Evolutionary conservation across 176 grass and related monocot genomes (phyloP).

Genomic region (Guadua angustifolia): DNA sequence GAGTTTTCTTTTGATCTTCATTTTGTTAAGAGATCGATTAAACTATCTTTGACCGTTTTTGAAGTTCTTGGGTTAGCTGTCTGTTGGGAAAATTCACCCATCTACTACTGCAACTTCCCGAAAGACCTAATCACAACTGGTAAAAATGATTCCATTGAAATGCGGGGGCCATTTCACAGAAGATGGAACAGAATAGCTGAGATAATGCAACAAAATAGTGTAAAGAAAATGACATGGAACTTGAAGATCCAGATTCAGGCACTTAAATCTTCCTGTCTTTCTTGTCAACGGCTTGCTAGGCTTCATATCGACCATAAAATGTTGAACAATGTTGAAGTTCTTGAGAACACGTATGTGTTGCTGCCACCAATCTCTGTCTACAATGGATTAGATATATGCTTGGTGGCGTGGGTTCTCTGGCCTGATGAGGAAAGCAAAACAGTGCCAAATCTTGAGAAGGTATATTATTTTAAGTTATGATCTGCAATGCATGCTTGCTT

Average conservation of each 20-base stretch:
- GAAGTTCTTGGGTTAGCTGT: constrained; percentile 88
- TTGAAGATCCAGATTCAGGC: constrained; percentile 92
- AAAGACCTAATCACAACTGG: constrained; percentile 66
- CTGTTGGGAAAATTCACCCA: constrained; percentile 85
- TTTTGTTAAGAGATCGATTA: constrained; percentile 64
- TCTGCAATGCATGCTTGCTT: background rate
- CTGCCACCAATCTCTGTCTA: constrained; percentile 67
- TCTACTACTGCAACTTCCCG: constrained; percentile 87
- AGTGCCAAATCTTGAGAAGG: constrained; percentile 87
- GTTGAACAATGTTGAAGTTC: constrained; percentile 61
- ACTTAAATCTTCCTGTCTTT: constrained; percentile 77
- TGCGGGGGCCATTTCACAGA: constrained; percentile 56
- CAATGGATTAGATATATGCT: constrained; percentile 74
- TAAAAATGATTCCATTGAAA: constrained; percentile 52
- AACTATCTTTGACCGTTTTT: constrained; percentile 49
- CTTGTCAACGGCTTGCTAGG: constrained; percentile 68
- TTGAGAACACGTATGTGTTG: constrained; percentile 72
- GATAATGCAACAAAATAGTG: constrained; percentile 68
- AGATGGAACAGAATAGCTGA: constrained; percentile 74
- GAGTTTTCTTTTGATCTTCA: constrained; percentile 94
- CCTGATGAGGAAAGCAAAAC: constrained; percentile 93
- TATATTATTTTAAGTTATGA: constrained; percentile 39
- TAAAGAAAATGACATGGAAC: constrained; percentile 85
- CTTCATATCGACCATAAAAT: constrained; percentile 60
- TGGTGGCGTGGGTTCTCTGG: constrained; percentile 85